Conservation (phyloP, 1,284 basidiomycete genomes). For the Boletus sp. region DNA sequence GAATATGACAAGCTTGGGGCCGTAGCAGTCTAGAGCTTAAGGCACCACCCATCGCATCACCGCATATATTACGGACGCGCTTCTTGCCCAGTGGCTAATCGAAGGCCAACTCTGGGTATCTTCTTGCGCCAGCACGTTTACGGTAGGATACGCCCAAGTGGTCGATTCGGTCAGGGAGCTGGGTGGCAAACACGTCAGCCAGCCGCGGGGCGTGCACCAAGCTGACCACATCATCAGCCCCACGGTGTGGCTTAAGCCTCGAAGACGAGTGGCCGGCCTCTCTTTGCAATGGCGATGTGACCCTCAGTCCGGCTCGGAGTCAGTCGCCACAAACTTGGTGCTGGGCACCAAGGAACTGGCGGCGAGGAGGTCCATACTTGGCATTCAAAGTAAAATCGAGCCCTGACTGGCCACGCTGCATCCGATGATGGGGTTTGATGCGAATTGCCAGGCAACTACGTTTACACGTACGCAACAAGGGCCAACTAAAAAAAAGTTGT, state of each 20-base stretch:
- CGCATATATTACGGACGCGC: conserved; percentile 6
- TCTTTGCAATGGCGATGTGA: background rate
- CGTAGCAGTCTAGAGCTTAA: conserved; percentile 12
- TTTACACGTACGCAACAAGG: conserved; percentile 17
- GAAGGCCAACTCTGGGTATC: conserved; percentile 10
- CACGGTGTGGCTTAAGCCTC: too few species aligned
- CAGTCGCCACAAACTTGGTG: conserved; percentile 14
- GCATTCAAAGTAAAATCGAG: conserved; percentile 1
- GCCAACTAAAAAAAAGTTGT: background rate
- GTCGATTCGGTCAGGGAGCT: conserved; percentile 9
- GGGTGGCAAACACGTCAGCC: conserved; percentile 14
- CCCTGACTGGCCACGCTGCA: conserved; percentile 7
- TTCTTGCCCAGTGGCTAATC: conserved; percentile 15
- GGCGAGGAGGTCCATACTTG: background rate
- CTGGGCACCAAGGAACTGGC: conserved; percentile 1
- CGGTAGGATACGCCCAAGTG: conserved; percentile 13
- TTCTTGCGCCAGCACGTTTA: conserved; percentile 20
- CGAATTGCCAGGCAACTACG: conserved; percentile 26
- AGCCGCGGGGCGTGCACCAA: background rate
- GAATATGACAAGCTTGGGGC: conserved; percentile 5
- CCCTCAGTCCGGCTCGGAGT: too few species aligned
- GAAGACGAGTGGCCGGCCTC: too few species aligned
- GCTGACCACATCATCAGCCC: too few species aligned
- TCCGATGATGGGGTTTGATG: conserved; percentile 19
- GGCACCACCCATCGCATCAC: conserved; percentile 23